Conservation (phyloP, 805 yeast species). For the Wickerhamiella nectarea region DNA sequence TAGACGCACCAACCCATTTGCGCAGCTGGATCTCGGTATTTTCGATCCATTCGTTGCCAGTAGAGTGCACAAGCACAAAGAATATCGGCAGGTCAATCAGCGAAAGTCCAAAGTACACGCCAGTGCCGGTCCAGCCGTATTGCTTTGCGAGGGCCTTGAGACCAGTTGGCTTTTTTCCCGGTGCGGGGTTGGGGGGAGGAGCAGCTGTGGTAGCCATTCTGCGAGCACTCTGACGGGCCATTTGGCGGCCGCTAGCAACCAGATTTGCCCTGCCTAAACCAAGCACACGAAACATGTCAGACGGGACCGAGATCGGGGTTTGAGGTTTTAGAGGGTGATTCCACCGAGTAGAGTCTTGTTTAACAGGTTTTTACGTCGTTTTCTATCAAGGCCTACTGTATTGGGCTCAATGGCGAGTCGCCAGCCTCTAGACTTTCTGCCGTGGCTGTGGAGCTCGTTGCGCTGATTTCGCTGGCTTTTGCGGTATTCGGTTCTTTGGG, state of each 20-base stretch:
- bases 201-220: background rate
- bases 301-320: background rate
- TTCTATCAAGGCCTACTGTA: too few species aligned
- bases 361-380: too few species aligned
- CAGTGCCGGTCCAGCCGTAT: conserved; percentile 86
- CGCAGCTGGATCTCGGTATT: conserved; percentile 50
- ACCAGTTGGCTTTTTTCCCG: conserved; percentile 2
- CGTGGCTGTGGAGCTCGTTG: too few species aligned
- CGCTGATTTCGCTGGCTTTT: too few species aligned
- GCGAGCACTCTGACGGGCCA: background rate
- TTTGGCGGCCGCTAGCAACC: background rate
- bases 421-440: too few species aligned
- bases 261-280: background rate
- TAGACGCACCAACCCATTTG: conserved; percentile 48
- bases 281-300: background rate
- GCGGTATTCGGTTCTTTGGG: too few species aligned
- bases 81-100: conserved; percentile 72
- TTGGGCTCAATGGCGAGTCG: too few species aligned
- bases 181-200: background rate
- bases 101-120: conserved; percentile 64
- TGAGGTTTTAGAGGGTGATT: too few species aligned
- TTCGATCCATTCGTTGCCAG: conserved; percentile 72
- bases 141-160: conserved; percentile 56
- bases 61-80: conserved; percentile 66
- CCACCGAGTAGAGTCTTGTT: too few species aligned